These are phyloP conservation scores for Barnettozyma populi DNA, from an alignment of 805 yeast genomes.

Conservation along the genomic window DNA sequence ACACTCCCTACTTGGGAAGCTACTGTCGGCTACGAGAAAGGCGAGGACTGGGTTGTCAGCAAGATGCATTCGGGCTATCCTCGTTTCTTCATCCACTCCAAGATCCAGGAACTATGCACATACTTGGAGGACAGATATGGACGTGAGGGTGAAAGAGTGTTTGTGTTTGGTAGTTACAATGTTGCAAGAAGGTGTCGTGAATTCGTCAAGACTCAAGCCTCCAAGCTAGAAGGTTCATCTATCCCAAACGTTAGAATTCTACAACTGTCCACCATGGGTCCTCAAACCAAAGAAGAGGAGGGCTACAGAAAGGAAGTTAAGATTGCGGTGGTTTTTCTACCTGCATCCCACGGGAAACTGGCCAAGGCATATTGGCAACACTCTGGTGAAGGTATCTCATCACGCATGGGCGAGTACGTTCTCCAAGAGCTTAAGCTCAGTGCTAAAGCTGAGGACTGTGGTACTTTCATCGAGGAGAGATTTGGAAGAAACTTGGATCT, in stretches of 20 bases:
- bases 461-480: slow-evolving; percentile 44
- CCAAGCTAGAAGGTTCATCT: slow-evolving; percentile 4
- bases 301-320: slow-evolving; percentile 58
- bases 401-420: slow-evolving; percentile 83
- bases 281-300: slow-evolving; percentile 52
- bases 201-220: slow-evolving; percentile 49
- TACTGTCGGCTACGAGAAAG: slow-evolving; percentile 88
- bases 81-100: slow-evolving; percentile 65
- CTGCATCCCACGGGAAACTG: slow-evolving; percentile 52
- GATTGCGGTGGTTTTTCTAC: slow-evolving; percentile 69
- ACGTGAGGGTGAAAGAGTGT: slow-evolving; percentile 66
- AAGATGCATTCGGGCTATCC: slow-evolving; percentile 89
- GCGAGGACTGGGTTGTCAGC: slow-evolving; percentile 70
- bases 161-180: slow-evolving; percentile 71
- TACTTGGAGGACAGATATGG: slow-evolving; percentile 67
- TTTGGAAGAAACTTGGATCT: slow-evolving; percentile 86
- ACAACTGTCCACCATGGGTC: slow-evolving; percentile 68
- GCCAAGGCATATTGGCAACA: slow-evolving; percentile 96
- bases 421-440: slow-evolving; percentile 49
- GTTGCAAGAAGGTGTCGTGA: slow-evolving; percentile 84
- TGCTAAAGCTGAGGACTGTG: slow-evolving; percentile 19
- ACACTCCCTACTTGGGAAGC: slow-evolving; percentile 95
- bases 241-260: slow-evolving; percentile 51
- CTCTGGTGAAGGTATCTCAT: slow-evolving; percentile 93
- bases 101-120: slow-evolving; percentile 50